A percentile compares a stretch with the other conserved stretches of the same genome.
Conservation (phyloP, 1,139 yeast species). For the Pichia cactophila region DNA sequence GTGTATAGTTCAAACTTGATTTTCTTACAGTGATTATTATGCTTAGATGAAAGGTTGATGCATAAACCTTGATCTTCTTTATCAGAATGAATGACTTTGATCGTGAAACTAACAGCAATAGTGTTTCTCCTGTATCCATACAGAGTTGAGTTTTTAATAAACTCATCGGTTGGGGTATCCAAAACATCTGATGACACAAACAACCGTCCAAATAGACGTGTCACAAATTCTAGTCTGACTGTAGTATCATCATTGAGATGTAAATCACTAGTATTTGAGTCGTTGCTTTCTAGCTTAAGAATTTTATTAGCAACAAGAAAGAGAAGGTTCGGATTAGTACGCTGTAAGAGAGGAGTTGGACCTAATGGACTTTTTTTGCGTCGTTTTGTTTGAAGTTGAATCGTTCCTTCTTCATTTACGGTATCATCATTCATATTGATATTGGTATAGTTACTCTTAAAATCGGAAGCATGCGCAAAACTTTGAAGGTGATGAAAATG, state of each 20-base stretch:
- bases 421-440: too few species aligned
- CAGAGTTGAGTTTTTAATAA: neutral
- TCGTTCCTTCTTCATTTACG: neutral
- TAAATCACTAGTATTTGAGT: neutral
- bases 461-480: neutral
- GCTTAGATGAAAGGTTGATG: neutral
- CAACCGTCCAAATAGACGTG: neutral
- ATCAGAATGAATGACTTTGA: neutral
- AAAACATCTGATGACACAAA: neutral
- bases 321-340: neutral
- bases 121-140: constrained; percentile 13
- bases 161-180: neutral
- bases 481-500: neutral
- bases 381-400: neutral
- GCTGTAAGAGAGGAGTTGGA: neutral
- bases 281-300: neutral
- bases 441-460: neutral
- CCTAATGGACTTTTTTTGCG: too few species aligned
- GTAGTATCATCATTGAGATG: neutral
- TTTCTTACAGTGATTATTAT: neutral
- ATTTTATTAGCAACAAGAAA: constrained; percentile 3
- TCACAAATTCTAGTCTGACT: neutral
- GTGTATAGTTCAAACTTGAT: neutral
- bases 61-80: neutral
- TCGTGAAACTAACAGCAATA: constrained; percentile 2